phyloP scores from a whole-genome alignment of 164 flowering plant genomes.

The Liquidambar formosana region DNA sequence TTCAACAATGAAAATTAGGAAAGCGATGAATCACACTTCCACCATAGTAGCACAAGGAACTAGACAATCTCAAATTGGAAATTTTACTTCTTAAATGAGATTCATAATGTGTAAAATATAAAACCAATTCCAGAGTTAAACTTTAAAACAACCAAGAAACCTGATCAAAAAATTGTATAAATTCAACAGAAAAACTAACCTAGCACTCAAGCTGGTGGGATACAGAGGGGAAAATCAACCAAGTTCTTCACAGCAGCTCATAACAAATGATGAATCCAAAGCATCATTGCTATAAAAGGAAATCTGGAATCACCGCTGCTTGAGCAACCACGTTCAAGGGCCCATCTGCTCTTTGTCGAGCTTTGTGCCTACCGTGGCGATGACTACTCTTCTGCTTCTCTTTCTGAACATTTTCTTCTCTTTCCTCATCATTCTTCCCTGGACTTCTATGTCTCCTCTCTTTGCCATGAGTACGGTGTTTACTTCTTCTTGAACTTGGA shows the following conservation, averaged over 20 bases:
- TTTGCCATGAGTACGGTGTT: slow-evolving; percentile 49
- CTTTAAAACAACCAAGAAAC: no score
- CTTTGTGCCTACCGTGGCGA: slow-evolving; percentile 52
- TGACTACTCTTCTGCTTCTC: slow-evolving; percentile 51
- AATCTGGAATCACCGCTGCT: slow-evolving; percentile 74
- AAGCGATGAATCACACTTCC: not conserved
- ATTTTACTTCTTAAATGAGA: slow-evolving; percentile 6
- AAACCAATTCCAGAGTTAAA: slow-evolving; percentile 5
- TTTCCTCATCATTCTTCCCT: slow-evolving; percentile 33
- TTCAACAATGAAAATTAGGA: no score
- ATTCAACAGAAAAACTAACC: slow-evolving; percentile 24
- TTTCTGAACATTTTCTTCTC: slow-evolving; percentile 36
- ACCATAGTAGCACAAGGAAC: not conserved
- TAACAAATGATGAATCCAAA: not conserved
- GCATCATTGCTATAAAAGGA: slow-evolving; percentile 55
- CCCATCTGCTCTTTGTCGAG: slow-evolving; percentile 51
- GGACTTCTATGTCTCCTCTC: slow-evolving; percentile 50
- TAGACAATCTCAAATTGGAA: not conserved
- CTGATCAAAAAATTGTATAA: slow-evolving; percentile 2
- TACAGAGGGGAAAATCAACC: slow-evolving; percentile 4
- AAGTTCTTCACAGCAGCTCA: not conserved
- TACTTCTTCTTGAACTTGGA: slow-evolving; percentile 51
- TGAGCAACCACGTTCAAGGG: slow-evolving; percentile 40
- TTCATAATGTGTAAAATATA: not conserved
- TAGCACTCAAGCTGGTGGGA: not conserved